Evolutionary conservation across 805 yeast genomes (phyloP).

Genomic region (Kodamaea lidongshanica): DNA sequence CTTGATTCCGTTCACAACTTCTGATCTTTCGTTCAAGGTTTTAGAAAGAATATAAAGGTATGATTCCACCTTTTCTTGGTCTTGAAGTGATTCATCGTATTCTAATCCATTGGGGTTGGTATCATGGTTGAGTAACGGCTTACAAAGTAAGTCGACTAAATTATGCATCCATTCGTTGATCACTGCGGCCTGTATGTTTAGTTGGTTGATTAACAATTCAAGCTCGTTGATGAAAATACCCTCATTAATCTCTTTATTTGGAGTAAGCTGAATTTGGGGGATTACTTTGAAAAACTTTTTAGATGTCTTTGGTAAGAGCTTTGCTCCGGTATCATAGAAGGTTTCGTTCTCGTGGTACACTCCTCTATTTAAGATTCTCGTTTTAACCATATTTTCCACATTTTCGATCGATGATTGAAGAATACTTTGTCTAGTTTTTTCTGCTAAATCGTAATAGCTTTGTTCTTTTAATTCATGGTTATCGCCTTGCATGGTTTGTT

Average conservation of each 20-base stretch:
- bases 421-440: conserved; percentile 26
- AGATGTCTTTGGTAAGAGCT: conserved; percentile 28
- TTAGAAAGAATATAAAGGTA: conserved; percentile 50
- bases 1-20: conserved; percentile 33
- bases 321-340: conserved; percentile 26
- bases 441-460: conserved; percentile 31
- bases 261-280: conserved; percentile 15
- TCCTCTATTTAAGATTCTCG: conserved; percentile 21
- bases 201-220: conserved; percentile 17
- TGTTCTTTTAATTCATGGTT: conserved; percentile 19
- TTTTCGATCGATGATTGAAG: conserved; percentile 24
- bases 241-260: conserved; percentile 12
- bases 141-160: conserved; percentile 37
- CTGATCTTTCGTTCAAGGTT: conserved; percentile 22
- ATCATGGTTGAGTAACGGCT: conserved; percentile 45
- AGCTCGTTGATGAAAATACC: conserved; percentile 19
- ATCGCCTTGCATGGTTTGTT: conserved; percentile 1
- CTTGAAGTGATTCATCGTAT: conserved; percentile 65
- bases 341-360: conserved; percentile 7
- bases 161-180: conserved; percentile 49
- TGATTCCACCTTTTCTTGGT: conserved; percentile 65
- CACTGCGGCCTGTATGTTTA: conserved; percentile 47
- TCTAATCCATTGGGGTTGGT: conserved; percentile 64
- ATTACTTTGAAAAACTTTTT: conserved; percentile 25
- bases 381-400: conserved; percentile 21